These are phyloP conservation scores for Dryadomyces quercivorus DNA, from an alignment of 2,329 filamentous ascomycete genomes.

Conservation along the genomic window DNA sequence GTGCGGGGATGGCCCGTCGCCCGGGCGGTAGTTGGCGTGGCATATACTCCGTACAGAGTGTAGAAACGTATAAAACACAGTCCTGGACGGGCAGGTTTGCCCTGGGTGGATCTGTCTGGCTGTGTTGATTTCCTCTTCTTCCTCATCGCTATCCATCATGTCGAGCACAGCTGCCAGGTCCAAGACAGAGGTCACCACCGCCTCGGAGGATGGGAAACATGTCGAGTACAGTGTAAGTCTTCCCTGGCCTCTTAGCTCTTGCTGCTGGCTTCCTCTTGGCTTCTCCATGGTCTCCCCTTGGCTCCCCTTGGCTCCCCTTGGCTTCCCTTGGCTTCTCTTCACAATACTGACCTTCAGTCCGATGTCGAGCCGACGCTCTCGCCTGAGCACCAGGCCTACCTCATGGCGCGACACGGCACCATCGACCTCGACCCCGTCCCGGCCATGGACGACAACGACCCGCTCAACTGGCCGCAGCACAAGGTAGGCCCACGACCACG, in stretches of 20 bases:
- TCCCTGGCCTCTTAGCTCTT: background rate
- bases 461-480: constrained; percentile 5
- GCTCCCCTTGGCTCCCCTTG: no score
- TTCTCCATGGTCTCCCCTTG: no score
- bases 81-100: no score
- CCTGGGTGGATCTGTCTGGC: no score
- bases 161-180: background rate
- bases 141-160: background rate
- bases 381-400: constrained; percentile 4
- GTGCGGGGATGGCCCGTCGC: background rate
- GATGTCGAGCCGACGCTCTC: background rate
- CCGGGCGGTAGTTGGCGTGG: no score
- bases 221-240: background rate
- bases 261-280: no score
- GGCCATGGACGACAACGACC: constrained; percentile 4
- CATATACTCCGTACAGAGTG: no score
- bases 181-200: background rate
- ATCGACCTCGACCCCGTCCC: constrained; percentile 5
- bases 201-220: background rate
- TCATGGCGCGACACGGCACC: constrained; percentile 5
- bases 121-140: background rate
- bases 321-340: no score
- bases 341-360: background rate
- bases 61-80: no score
- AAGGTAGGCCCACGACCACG: background rate